Evolutionary conservation across 352 stramenopile genomes (phyloP).

Genomic region (Phytophthora litchii): DNA sequence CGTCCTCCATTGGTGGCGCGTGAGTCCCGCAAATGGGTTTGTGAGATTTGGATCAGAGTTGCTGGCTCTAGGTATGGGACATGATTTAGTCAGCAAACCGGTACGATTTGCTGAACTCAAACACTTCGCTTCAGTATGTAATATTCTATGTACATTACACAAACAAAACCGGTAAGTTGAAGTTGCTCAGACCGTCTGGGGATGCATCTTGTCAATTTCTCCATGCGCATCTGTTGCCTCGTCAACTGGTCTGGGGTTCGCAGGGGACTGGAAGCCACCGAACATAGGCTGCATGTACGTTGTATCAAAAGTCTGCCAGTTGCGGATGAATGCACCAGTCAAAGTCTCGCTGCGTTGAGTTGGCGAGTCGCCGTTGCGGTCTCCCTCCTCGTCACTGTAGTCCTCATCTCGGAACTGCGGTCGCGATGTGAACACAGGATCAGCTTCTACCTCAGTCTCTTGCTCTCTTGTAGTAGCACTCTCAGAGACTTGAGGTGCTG

Average conservation of each 20-base stretch:
- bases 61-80: conserved; percentile 16
- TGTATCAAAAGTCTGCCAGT: conserved; percentile 74
- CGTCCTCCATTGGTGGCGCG: conserved; percentile 66
- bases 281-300: conserved; percentile 85
- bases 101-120: conserved; percentile 29
- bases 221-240: conserved; percentile 9
- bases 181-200: conserved; percentile 41
- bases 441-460: conserved; percentile 19
- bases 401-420: conserved; percentile 74
- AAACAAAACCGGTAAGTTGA: conserved; percentile 25
- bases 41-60: conserved; percentile 9
- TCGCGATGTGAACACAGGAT: conserved; percentile 65
- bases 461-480: conserved; percentile 15
- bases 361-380: conserved; percentile 19
- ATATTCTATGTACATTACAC: conserved; percentile 20
- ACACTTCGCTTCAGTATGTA: conserved; percentile 21
- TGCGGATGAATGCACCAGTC: conserved; percentile 66
- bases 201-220: conserved; percentile 40
- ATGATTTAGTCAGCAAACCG: conserved; percentile 22
- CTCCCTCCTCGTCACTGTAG: conserved; percentile 50
- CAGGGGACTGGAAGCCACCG: conserved; percentile 43
- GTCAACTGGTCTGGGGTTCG: conserved; percentile 11
- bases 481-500: conserved; percentile 4
- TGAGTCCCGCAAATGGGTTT: conserved; percentile 1
- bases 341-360: conserved; percentile 43